phyloP scores from a whole-genome alignment of 2,329 filamentous ascomycete genomes.

The Cladosporium sp. region DNA sequence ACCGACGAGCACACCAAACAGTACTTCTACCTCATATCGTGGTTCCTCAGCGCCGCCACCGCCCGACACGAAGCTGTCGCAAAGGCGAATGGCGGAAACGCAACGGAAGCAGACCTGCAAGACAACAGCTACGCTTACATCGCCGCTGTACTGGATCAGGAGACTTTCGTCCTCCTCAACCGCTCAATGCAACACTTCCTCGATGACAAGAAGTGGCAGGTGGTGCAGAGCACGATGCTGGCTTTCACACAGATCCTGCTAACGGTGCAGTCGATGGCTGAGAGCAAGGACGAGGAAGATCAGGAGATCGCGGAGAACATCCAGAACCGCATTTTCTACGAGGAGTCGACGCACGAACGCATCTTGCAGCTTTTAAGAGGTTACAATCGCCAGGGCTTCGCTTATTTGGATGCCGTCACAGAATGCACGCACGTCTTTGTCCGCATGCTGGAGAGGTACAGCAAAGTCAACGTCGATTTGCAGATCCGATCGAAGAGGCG shows the following conservation, averaged over 20 bases:
- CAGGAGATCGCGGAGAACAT: slow-evolving; percentile 98
- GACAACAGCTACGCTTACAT: slow-evolving; percentile 78
- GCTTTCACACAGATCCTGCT: slow-evolving; percentile 87
- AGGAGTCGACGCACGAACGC: slow-evolving; percentile 86
- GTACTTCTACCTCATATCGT: slow-evolving; percentile 86
- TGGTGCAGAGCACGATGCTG: slow-evolving; percentile 80
- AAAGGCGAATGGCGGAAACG: slow-evolving; percentile 34
- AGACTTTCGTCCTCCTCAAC: slow-evolving; percentile 87
- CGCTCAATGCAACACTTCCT: slow-evolving; percentile 71
- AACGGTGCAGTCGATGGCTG: slow-evolving; percentile 86
- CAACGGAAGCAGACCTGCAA: slow-evolving; percentile 40
- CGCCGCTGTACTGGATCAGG: slow-evolving; percentile 84
- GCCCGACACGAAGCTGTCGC: slow-evolving; percentile 51
- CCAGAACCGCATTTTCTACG: slow-evolving; percentile 94
- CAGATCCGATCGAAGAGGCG: slow-evolving; percentile 79
- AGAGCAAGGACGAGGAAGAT: slow-evolving; percentile 80
- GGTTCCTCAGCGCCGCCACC: slow-evolving; percentile 80
- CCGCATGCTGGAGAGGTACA: slow-evolving; percentile 84
- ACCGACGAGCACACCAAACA: slow-evolving; percentile 50
- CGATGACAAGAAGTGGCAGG: slow-evolving; percentile 80
- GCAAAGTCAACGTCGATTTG: slow-evolving; percentile 89
- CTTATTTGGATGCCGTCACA: slow-evolving; percentile 85
- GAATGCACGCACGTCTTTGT: slow-evolving; percentile 89
- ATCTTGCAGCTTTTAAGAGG: slow-evolving; percentile 71
- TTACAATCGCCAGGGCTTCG: slow-evolving; percentile 93